Percentiles rank a stretch among this genome's conserved stretches.
phyloP scores from a whole-genome alignment of 2,329 filamentous ascomycete genomes.

The Alternaria triticimaculans region DNA sequence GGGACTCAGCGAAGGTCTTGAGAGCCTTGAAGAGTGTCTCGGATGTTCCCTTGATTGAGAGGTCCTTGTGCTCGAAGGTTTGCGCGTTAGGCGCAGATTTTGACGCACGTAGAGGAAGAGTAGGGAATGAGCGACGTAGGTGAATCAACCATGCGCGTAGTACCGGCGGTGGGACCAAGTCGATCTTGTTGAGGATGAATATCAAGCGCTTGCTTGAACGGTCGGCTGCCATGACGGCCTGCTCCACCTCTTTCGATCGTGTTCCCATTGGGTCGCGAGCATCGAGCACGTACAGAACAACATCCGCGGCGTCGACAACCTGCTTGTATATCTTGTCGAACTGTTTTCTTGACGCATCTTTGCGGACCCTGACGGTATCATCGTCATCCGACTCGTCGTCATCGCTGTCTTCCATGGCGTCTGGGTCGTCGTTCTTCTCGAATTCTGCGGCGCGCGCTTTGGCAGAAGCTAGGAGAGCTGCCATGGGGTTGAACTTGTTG shows the following conservation, averaged over 20 bases:
- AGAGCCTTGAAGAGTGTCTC: conserved; percentile 85
- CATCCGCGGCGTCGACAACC: conserved; percentile 86
- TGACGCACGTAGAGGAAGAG: conserved; percentile 85
- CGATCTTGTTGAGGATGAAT: conserved; percentile 93
- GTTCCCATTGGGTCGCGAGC: conserved; percentile 91
- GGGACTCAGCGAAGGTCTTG: conserved; percentile 83
- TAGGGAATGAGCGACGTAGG: conserved; percentile 88
- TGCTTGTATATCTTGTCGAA: conserved; percentile 97
- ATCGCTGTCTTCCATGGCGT: conserved; percentile 65
- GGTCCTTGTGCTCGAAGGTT: conserved; percentile 88
- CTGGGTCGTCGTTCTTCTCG: conserved; percentile 67
- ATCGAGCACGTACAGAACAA: conserved; percentile 91
- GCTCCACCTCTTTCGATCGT: conserved; percentile 87
- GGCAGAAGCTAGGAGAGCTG: conserved; percentile 85
- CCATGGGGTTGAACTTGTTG: conserved; percentile 84
- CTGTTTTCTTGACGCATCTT: conserved; percentile 77
- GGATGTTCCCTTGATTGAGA: conserved; percentile 86
- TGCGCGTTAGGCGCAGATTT: conserved; percentile 83
- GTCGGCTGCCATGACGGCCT: conserved; percentile 87
- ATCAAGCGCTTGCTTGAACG: conserved; percentile 85
- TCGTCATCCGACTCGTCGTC: conserved; percentile 56
- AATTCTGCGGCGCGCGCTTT: conserved; percentile 78
- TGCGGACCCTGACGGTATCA: conserved; percentile 38
- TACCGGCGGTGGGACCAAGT: conserved; percentile 81
- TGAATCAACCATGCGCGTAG: conserved; percentile 85